Evolutionary conservation across 2,329 filamentous ascomycete genomes (phyloP).

Genomic region (Alternaria sp.): DNA sequence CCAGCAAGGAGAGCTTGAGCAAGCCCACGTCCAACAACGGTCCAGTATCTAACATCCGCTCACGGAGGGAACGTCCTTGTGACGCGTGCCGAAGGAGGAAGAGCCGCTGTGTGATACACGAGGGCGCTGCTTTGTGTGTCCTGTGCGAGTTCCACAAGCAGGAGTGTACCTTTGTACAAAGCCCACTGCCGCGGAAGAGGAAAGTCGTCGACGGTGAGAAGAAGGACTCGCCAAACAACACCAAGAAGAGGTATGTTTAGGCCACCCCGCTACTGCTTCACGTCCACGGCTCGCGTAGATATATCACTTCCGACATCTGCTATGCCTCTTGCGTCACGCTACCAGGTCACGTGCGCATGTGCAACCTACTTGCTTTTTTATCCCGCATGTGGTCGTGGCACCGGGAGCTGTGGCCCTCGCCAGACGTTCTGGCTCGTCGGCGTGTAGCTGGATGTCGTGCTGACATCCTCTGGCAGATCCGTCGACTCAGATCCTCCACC

Average conservation of each 20-base stretch:
- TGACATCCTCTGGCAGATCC: slow-evolving; percentile 42
- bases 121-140: slow-evolving; percentile 74
- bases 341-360: slow-evolving; percentile 32
- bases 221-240: slow-evolving; percentile 62
- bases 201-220: slow-evolving; percentile 71
- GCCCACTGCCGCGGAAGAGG: slow-evolving; percentile 78
- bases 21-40: slow-evolving; percentile 46
- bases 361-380: slow-evolving; percentile 9
- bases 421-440: neutral
- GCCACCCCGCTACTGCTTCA: slow-evolving; percentile 23
- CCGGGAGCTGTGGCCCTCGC: neutral
- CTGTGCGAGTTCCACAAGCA: slow-evolving; percentile 79
- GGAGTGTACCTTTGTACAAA: slow-evolving; percentile 79
- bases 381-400: neutral
- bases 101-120: slow-evolving; percentile 78
- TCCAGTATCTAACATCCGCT: slow-evolving; percentile 48
- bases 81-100: slow-evolving; percentile 77
- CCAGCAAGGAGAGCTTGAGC: slow-evolving; percentile 52
- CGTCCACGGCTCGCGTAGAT: slow-evolving; percentile 11
- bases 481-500: slow-evolving; percentile 50
- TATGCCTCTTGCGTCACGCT: slow-evolving; percentile 11
- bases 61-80: slow-evolving; percentile 52
- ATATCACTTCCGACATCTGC: slow-evolving; percentile 1
- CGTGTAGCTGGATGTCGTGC: slow-evolving; percentile 16
- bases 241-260: slow-evolving; percentile 71